Base-by-base conservation (phyloP, 179 eudicot species). In the Gypsophila paniculata region DNA sequence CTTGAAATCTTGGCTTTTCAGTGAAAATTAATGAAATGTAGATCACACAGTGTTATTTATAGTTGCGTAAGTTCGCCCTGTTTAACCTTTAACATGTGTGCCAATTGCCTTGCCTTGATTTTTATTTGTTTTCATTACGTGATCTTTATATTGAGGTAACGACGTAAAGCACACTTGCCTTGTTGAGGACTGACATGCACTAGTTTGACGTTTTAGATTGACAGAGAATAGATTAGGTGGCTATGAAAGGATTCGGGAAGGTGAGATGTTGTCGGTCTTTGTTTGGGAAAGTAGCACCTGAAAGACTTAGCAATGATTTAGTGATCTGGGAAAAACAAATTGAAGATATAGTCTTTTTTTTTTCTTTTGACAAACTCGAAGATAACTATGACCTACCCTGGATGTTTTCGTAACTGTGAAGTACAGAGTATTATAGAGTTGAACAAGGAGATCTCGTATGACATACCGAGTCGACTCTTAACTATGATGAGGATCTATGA, bases 391-490 rank as follows among this genome's bases (percentile, higher is more conserved):
- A 21, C 22, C 51, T 51, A 49, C 42, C 18, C 15, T 46, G 0
- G 14, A 46, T 46, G 14, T 46, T 58, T 58, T 57, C 3, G 11
- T 58, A 1, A 22, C 62, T 11, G 46, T 32, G 36, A 64, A 69
- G 5, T 32, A 70, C 51, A 25, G 46, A 42, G 46, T 2, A 42
- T 42, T 6, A 32, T 29, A 44, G 38, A 44, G 54, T 18, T 72
- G 62, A 54, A 19, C 34, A 53, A 49, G 29, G 8, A 26, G 65
- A 66, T 59, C 46, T 58, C 51, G 68, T 68, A 15, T 49, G 57
- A 48, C 38, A 68, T 19, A 21, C 52, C 65, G 11, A 21, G 32
- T 70, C 70, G 68, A 59, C 68, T 70, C n/a, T 42, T 44, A 39
- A 58, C 38, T 54, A 64, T 54, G 51, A 72, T 26, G 54, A 53